phyloP scores from a whole-genome alignment of 768 basidiomycete genomes.

The Rhizopogon roseolus region DNA sequence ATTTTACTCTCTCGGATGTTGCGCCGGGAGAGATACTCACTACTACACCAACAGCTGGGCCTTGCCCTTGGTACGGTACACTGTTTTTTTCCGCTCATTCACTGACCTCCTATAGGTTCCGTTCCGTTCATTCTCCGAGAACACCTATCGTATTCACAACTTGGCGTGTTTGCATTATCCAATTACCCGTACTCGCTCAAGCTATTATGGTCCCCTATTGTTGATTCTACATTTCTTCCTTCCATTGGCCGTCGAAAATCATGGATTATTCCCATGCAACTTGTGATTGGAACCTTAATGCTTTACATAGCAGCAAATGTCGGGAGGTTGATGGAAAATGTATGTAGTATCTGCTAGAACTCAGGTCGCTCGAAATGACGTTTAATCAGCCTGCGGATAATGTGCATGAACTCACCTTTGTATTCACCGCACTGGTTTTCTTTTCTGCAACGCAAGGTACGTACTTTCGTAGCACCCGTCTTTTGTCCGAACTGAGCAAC shows the following conservation, averaged over 20 bases:
- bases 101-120: slow-evolving; percentile 54
- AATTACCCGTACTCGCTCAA: slow-evolving; percentile 97
- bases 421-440: slow-evolving; percentile 88
- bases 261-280: slow-evolving; percentile 98
- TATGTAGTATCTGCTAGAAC: slow-evolving; percentile 27
- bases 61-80: slow-evolving; percentile 71
- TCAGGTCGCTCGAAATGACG: slow-evolving; percentile 2
- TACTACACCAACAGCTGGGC: slow-evolving; percentile 50
- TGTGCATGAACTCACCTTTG: slow-evolving; percentile 67
- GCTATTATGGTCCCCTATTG: slow-evolving; percentile 94
- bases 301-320: slow-evolving; percentile 71
- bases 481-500: slow-evolving; percentile 10
- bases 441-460: slow-evolving; percentile 96
- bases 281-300: slow-evolving; percentile 83
- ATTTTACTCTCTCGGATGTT: slow-evolving; percentile 6
- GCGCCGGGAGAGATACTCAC: background rate
- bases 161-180: slow-evolving; percentile 89
- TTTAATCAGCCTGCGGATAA: slow-evolving; percentile 70
- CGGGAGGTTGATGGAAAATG: slow-evolving; percentile 73
- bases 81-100: slow-evolving; percentile 3
- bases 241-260: slow-evolving; percentile 92
- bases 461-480: slow-evolving; percentile 9
- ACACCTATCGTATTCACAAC: slow-evolving; percentile 94
- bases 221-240: slow-evolving; percentile 83
- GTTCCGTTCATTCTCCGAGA: slow-evolving; percentile 95